Evolutionary conservation across 306 rosid genomes (phyloP).

Genomic region (Mucuna pruriens): DNA sequence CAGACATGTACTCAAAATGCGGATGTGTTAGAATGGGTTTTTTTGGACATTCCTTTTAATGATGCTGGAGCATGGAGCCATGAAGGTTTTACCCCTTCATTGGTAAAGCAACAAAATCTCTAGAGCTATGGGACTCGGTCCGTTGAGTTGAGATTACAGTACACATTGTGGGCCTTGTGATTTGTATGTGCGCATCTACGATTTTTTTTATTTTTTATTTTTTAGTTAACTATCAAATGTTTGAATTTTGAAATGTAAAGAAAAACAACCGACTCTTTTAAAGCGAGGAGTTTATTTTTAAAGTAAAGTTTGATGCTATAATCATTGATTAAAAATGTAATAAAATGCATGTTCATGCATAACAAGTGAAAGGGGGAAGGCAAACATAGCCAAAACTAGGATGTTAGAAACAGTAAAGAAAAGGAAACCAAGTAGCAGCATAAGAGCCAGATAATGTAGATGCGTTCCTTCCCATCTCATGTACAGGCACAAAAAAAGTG

Average conservation of each 20-base stretch:
- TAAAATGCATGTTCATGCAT: background rate
- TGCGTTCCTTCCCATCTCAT: conserved; percentile 57
- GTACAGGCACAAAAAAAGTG: conserved; percentile 50
- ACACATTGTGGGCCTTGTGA: background rate
- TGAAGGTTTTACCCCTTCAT: background rate
- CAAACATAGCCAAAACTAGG: background rate
- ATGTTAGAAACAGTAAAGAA: conserved; percentile 40
- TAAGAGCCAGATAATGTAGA: conserved; percentile 52
- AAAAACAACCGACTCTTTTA: too few relatives aligned
- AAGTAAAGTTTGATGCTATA: background rate
- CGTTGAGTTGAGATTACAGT: too few relatives aligned
- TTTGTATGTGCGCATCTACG: too few relatives aligned
- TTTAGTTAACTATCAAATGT: background rate
- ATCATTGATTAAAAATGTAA: background rate
- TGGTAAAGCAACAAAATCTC: background rate
- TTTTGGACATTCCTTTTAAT: background rate
- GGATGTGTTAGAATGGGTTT: background rate
- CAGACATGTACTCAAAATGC: conserved; percentile 5
- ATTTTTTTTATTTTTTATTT: too few relatives aligned
- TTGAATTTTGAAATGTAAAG: background rate
- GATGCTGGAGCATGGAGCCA: background rate
- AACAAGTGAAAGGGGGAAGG: background rate
- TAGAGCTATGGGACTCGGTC: background rate
- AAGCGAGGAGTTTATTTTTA: too few relatives aligned
- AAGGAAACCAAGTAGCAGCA: conserved; percentile 59